phyloP scores from a whole-genome alignment of 805 yeast genomes.

The Candida ipomoeae region DNA sequence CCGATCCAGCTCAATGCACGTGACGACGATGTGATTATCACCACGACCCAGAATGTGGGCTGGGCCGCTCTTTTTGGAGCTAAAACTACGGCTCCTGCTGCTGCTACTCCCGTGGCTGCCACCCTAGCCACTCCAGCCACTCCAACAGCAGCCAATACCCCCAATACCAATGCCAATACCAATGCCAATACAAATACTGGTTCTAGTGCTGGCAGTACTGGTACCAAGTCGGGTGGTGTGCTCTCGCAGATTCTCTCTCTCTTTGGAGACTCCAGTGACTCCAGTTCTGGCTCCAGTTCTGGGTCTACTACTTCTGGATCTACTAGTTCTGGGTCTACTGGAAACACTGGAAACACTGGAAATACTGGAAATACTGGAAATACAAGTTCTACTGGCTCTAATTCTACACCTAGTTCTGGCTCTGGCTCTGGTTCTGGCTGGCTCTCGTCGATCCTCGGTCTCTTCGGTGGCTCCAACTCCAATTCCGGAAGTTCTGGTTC shows the following conservation, averaged over 20 bases:
- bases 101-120: conserved; percentile 1
- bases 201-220: not conserved
- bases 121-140: conserved; percentile 4
- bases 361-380: too few species aligned
- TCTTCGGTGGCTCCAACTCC: not conserved
- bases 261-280: conserved; percentile 3
- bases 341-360: not conserved
- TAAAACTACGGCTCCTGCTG: conserved; percentile 1
- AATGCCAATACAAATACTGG: not conserved
- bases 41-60: conserved; percentile 11
- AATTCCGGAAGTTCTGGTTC: too few species aligned
- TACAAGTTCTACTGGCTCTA: not conserved
- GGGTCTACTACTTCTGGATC: too few species aligned
- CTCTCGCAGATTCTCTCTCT: conserved; percentile 5
- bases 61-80: conserved; percentile 14
- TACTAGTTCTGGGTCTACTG: not conserved
- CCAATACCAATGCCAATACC: conserved; percentile 1
- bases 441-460: too few species aligned
- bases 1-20: conserved; percentile 6
- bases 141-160: not conserved
- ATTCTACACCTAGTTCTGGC: not conserved
- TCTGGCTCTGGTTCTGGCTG: not conserved
- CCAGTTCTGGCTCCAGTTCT: not conserved
- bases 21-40: not conserved
- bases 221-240: conserved; percentile 2